Percentiles rank a stretch among this genome's conserved stretches.
Conservation (phyloP, 163 green algal genomes). For the Scenedesmus sp. region DNA sequence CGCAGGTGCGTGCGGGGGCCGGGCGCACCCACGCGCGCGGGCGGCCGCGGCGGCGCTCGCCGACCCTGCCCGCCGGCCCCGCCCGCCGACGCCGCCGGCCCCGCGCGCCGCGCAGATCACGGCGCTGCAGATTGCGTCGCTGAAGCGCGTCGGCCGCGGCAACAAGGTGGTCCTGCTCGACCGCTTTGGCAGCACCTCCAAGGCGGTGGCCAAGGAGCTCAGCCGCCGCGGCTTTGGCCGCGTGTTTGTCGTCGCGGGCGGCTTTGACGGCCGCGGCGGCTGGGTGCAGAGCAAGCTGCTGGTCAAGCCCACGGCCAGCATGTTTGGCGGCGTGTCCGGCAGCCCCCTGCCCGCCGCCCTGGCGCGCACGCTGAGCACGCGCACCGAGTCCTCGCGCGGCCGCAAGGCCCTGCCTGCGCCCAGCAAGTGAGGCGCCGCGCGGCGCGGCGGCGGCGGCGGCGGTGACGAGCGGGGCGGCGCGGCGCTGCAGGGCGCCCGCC, state of each 20-base stretch:
- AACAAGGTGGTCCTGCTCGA: conserved; percentile 85
- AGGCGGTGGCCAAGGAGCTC: conserved; percentile 80
- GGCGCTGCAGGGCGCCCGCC: too few relatives aligned
- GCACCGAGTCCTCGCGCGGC: conserved; percentile 22
- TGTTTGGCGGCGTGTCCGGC: conserved; percentile 23
- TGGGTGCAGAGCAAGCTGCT: conserved; percentile 84
- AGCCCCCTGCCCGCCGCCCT: conserved; percentile 21
- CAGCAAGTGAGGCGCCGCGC: conserved; percentile 35
- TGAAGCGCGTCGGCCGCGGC: conserved; percentile 79
- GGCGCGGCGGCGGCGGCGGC: background rate
- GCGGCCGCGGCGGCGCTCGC: background rate
- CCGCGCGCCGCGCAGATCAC: conserved; percentile 33
- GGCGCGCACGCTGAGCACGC: conserved; percentile 38
- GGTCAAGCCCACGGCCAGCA: conserved; percentile 67
- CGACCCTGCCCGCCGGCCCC: background rate
- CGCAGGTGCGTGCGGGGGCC: conserved; percentile 41
- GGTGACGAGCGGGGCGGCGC: too few relatives aligned
- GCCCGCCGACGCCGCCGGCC: too few relatives aligned
- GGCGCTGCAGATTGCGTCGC: conserved; percentile 68
- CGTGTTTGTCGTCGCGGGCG: conserved; percentile 63
- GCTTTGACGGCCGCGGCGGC: conserved; percentile 73
- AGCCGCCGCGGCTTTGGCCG: conserved; percentile 74
- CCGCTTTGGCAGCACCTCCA: conserved; percentile 69
- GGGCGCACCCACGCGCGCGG: background rate
- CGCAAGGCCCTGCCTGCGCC: conserved; percentile 48